Evolutionary conservation across 176 grass and related monocot species (phyloP), one percentile per base, ranked within the genome.

Genomic region (Avena atlantica): DNA sequence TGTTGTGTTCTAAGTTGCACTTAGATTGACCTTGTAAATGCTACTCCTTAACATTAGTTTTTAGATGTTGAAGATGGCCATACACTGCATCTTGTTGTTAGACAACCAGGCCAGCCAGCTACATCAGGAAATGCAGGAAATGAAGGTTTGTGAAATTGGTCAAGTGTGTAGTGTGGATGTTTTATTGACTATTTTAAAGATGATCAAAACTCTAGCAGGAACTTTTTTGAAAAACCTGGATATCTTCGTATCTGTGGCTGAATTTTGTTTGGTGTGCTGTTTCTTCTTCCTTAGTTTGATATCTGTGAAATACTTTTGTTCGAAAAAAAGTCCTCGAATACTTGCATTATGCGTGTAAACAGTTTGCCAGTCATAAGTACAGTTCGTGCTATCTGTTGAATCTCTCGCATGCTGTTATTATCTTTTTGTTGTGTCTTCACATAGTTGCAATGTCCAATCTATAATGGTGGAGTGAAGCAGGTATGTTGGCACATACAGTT

Each of bases 41-140:
- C 27, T 72, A 84, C 67, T 93, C 84, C 91, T 89, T 95, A 76
- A 86, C 25, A 12, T 42, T 24, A 86, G 71, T 74, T 68, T 85
- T 80, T 90, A 99, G 97, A 96, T 83, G 94, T 99, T n/a, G 97
- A 99, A 96, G 94, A 99, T 96, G 97, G 97, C 52, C 97, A 99
- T 81, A 99, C 97, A 25, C 90, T 99, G 83, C 97, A 99, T 93
- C 94, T 99, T 84, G 97, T 99, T 89, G 92, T 96, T 83, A 94
- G 92, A 86, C 94, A 96, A 81, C 91, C 97, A 67, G 89, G 90
- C 40, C 93, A 93, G 70, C 65, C 78, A 59, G 73, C 87, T 86
- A 66, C 90, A 85, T 85, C 81, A 81, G 89, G 87, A 80, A 85
- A 89, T 72, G 62, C 83, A 76, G 91, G 82, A 80, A 61, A 81